Base-by-base conservation (phyloP, 2,329 filamentous ascomycete genomes). In the Diaporthe sp. region DNA sequence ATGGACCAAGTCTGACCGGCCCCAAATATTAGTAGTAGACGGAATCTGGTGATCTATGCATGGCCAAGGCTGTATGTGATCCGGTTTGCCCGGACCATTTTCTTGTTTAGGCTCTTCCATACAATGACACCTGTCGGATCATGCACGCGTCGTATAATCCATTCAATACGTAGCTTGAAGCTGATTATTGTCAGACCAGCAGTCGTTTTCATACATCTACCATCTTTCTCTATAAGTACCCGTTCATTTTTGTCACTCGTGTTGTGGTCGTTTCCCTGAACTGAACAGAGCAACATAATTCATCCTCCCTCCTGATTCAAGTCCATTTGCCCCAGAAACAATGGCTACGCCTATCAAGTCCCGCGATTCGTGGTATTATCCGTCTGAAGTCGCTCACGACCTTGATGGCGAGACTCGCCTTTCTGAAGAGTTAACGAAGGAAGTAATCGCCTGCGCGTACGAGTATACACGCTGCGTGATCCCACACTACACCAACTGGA, bases 381-480 rank as follows among this genome's bases (percentile, higher is more conserved):
- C 73, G 3, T 28, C 42, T 15, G 76, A 77, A 9, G 74, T 77
- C 8, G 74, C 64, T 33, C 68, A 66, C 40, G 74, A 78, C 45
- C 35, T 74, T 33, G 47, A 76, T 3, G 60, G 66, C 17, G 60
- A 71, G 3, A 47, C n/a, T 4, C 22, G 57, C 17, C 55, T 77
- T 15, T 57, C 69, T 1, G 55, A 77, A 30, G 25, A 55, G 17
- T 35, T 75, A 47, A 75, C 77, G 30, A 35, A 69, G 7, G 78
- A 81, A 61, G 60, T 73, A 3, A 58, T 78, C 9, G 78, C 77
- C 12, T 77, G 73, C 15, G 78, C 78, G 0, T 81, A 77, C 77
- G 78, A 80, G 71, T 81, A 81, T 54, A 74, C 77, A 3, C 64
- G 78, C 25, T 77, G 76, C 54, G 77, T 80, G 1, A 79, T 80